phyloP scores from a whole-genome alignment of 1,284 basidiomycete species.

The Rhodotorula sp. region DNA sequence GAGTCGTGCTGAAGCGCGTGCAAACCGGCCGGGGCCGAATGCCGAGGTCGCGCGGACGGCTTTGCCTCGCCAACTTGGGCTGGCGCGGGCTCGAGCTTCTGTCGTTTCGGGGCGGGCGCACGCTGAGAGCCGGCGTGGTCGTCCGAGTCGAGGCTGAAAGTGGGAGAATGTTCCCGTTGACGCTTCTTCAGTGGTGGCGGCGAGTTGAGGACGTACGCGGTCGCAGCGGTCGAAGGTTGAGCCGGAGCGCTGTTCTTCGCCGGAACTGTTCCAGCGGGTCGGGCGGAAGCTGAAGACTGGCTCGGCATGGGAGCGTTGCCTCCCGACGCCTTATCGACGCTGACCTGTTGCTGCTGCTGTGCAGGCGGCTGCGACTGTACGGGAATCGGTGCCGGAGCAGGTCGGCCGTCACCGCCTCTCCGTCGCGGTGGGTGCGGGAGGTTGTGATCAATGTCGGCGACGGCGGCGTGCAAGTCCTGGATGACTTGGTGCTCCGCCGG shows the following conservation, averaged over 20 bases:
- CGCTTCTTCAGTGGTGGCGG: background rate
- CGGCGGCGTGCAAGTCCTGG: background rate
- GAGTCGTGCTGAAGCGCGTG: background rate
- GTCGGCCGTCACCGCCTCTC: background rate
- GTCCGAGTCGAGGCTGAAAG: background rate
- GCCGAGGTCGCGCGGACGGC: background rate
- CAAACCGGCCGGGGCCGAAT: background rate
- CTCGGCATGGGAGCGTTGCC: too few relatives aligned
- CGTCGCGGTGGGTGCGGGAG: background rate
- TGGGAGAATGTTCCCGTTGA: background rate
- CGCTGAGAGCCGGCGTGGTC: background rate
- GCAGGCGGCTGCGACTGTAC: background rate
- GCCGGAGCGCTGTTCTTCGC: too few relatives aligned
- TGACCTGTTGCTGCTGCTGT: background rate
- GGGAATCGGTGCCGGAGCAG: too few relatives aligned
- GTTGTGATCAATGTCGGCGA: background rate
- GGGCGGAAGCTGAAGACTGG: too few relatives aligned
- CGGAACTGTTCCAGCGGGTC: too few relatives aligned
- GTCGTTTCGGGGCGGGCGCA: background rate
- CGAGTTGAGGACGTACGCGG: too few relatives aligned
- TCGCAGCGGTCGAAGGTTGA: too few relatives aligned
- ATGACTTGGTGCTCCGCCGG: background rate
- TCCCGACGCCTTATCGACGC: too few relatives aligned
- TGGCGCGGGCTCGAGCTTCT: background rate
- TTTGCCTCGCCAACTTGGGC: background rate